Evolutionary conservation across 2,329 filamentous ascomycete species (phyloP), one percentile per base, ranked within the genome.

Genomic region (Sporothrix euskadiensis): DNA sequence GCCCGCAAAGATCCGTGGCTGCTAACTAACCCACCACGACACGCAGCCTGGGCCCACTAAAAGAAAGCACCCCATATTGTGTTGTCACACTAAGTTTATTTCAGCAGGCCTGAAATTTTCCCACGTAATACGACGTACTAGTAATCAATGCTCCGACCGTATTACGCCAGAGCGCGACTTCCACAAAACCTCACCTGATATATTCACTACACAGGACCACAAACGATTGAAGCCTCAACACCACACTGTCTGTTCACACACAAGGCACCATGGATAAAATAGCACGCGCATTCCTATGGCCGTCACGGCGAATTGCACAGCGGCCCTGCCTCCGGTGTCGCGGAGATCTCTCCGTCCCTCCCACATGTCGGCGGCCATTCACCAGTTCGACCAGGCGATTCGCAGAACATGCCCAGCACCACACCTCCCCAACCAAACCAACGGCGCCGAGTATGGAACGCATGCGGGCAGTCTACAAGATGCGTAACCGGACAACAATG

Each of bases 401-500:
- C 49, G 76, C 73, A 71, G 72, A 54, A 57, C 49, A 32, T 30
- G 39, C 9, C 16, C 47, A 52, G 19, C 59, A 8, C 44, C 56
- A 63, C 32, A 35, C 30, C 10, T 22, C 44, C 19, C 8, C 35
- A 41, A 49, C 16, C 47, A 54, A 41, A 1, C 59, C 71, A 0
- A 54, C 56, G 3, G 81, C 83, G 19, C 86, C 88, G 1, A 85
- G 83, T 57, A 92, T 93, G 89, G 89, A 90, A 59, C 84, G 89
- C 77, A 83, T 92, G 80, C 86, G 87, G 39, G 87, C 86, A 69
- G 85, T 89, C 26, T 93, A 92, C 77, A 88, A 86, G 76, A 82
- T 84, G 77, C 91, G 89, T 83, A 94, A 94, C 78, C 83, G 85
- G 75, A 91, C 91, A 9, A 90, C 88, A 9, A 84, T 90, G 87